A percentile compares a stretch with the other conserved stretches of the same genome.
Conservation (phyloP, 2,329 filamentous ascomycete genomes). For the Xenoacremonium recifei region DNA sequence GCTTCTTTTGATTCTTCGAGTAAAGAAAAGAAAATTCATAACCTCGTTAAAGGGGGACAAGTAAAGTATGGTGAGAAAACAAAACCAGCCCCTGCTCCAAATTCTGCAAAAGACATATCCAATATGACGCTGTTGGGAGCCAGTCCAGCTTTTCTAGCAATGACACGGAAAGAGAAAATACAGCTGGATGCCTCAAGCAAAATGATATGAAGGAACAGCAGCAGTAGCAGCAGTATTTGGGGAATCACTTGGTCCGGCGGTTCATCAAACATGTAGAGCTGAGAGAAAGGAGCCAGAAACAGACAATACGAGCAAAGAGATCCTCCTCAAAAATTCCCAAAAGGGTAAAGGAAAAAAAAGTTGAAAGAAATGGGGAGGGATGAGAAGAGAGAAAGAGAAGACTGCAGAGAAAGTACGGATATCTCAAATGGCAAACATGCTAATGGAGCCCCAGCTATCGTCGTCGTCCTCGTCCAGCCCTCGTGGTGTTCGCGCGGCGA, state of each 20-base stretch:
- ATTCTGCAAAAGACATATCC: slow-evolving; percentile 24
- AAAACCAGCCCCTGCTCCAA: slow-evolving; percentile 20
- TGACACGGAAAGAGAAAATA: slow-evolving; percentile 24
- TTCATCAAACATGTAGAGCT: no score
- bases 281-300: no score
- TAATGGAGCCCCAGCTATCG: slow-evolving; percentile 17
- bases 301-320: slow-evolving; percentile 21
- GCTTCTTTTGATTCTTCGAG: neutral
- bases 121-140: no score
- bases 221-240: no score
- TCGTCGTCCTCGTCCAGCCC: slow-evolving; percentile 18
- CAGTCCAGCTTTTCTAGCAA: neutral
- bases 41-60: slow-evolving; percentile 13
- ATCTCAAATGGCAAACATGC: slow-evolving; percentile 20
- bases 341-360: slow-evolving; percentile 18
- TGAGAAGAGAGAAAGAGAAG: slow-evolving; percentile 17
- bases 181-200: slow-evolving; percentile 25
- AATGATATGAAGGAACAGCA: slow-evolving; percentile 23
- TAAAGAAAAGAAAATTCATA: slow-evolving; percentile 1
- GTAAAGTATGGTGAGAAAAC: slow-evolving; percentile 18
- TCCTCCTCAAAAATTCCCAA: slow-evolving; percentile 11
- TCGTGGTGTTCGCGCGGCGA: slow-evolving; percentile 20
- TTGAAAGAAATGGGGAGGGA: slow-evolving; percentile 21
- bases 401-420: slow-evolving; percentile 16
- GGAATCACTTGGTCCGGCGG: slow-evolving; percentile 22